Base-by-base conservation (phyloP, 2,329 filamentous ascomycete species). In the Fusarium globosum region DNA sequence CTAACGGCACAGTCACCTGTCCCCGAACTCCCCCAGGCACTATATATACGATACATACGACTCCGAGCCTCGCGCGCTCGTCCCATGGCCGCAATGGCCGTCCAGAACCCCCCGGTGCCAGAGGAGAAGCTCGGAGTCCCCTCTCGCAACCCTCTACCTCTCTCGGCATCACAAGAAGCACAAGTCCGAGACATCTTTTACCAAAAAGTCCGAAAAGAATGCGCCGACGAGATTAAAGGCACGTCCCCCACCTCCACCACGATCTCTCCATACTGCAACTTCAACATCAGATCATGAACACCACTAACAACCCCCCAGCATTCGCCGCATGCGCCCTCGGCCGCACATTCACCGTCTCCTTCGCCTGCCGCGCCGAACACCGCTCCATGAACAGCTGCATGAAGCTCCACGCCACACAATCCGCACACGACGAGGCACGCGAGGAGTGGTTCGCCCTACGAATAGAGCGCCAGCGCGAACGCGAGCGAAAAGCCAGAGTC, bases 331-430 rank as follows among this genome's bases (percentile, higher is more conserved):
- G 96, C 87, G 95, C 95, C 60, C 88, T 92, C 56, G 92, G 92
- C 80, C 93, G 94, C 74, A 98, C 95, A 11, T 90, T 98, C 77
- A 95, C 92, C 64, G 93, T 96, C 66, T 93, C 95, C 18, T 98
- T 96, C 86, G 89, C 91, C 60, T 99, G 96, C 86, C 92, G 94
- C 61, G 84, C 88, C 55, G 88, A 95, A 79, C 93, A 95, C 78
- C 91, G 92, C 71, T 87, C 88, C 41, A 99, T 99, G 96, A 99
- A 99, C 85, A 88, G 86, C 70, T 99, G 96, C 86, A 98, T 99
- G 95, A 88, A 95, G 76, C 83, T 88, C 63, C 93, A 97, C 84
- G 95, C 96, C 62, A 97, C 94, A 73, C 93, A 91, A 72, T 90
- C 89, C 61, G 94, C 97, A 81, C 89, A 97, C 82, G 96, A 99